These are phyloP conservation scores for Kuraishia floccosa DNA, from an alignment of 805 yeast species.

Conservation along the genomic window DNA sequence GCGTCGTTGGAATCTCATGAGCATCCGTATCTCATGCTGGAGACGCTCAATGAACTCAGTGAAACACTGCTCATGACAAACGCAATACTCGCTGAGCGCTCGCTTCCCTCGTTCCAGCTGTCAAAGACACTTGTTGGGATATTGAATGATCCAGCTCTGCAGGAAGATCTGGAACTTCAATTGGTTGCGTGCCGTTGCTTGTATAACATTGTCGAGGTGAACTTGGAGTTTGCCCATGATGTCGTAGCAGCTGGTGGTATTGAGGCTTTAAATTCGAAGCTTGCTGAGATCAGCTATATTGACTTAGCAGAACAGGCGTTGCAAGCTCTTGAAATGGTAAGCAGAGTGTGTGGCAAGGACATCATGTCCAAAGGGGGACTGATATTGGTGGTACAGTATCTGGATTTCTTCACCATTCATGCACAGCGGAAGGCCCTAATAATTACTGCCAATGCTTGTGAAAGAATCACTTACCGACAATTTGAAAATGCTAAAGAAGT, in stretches of 20 bases:
- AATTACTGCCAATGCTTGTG: constrained; percentile 63
- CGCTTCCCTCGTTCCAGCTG: constrained; percentile 48
- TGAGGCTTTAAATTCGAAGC: constrained; percentile 49
- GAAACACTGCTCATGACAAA: constrained; percentile 62
- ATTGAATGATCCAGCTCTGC: constrained; percentile 43
- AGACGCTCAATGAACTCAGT: constrained; percentile 53
- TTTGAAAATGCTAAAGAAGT: constrained; percentile 40
- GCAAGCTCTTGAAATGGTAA: constrained; percentile 59
- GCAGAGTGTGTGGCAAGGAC: constrained; percentile 38
- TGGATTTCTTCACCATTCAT: constrained; percentile 84
- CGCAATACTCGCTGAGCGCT: constrained; percentile 46
- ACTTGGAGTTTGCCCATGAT: constrained; percentile 48
- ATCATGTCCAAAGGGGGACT: constrained; percentile 53
- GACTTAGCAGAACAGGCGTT: constrained; percentile 90
- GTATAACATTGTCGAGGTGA: constrained; percentile 69
- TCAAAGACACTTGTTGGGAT: constrained; percentile 44
- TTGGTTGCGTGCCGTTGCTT: constrained; percentile 76
- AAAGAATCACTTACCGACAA: constrained; percentile 29
- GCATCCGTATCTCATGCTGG: constrained; percentile 52
- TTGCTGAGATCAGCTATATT: constrained; percentile 69
- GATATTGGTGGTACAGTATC: constrained; percentile 51
- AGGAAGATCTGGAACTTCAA: constrained; percentile 68
- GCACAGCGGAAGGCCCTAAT: constrained; percentile 75
- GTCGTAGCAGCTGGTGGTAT: constrained; percentile 59
- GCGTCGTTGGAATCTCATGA: constrained; percentile 29